Percentiles rank a stretch among this genome's conserved stretches.
Conservation (phyloP, 2,329 filamentous ascomycete species). For the Talaromyces islandicus region DNA sequence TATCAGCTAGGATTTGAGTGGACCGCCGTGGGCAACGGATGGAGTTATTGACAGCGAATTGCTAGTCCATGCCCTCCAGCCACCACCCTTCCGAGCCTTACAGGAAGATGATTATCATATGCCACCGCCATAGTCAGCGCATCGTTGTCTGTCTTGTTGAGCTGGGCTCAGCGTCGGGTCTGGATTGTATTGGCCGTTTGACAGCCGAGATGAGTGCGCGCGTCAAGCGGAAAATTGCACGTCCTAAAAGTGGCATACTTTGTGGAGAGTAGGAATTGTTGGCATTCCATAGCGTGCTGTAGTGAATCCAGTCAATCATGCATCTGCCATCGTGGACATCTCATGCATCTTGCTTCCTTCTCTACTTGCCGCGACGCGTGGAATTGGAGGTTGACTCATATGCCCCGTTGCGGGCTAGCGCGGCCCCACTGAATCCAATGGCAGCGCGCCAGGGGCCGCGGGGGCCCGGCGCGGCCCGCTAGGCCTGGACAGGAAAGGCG, state of each 20-base stretch:
- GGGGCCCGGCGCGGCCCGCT: constrained; percentile 16
- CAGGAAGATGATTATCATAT: not conserved
- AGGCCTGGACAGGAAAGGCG: constrained; percentile 18
- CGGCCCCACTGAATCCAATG: not conserved
- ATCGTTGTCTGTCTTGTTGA: not conserved
- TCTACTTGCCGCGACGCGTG: not conserved
- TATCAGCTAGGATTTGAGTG: not conserved
- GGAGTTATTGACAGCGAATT: not conserved
- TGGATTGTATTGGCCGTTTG: not conserved
- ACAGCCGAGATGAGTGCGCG: not conserved
- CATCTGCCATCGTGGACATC: not conserved
- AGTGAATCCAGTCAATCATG: not conserved
- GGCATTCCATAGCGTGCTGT: not conserved
- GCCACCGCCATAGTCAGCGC: not conserved
- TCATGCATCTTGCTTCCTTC: not conserved
- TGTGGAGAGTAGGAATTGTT: not conserved
- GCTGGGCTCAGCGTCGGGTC: not conserved
- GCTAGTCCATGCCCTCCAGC: not conserved
- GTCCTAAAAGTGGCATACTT: not conserved
- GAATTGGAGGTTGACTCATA: not conserved
- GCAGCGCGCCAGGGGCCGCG: not conserved
- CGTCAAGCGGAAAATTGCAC: not conserved
- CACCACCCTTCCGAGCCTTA: not conserved
- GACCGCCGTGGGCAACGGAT: not conserved
- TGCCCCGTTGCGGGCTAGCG: not conserved